phyloP scores from a whole-genome alignment of 805 yeast species.

The Hanseniaspora pseudoguilliermondii region DNA sequence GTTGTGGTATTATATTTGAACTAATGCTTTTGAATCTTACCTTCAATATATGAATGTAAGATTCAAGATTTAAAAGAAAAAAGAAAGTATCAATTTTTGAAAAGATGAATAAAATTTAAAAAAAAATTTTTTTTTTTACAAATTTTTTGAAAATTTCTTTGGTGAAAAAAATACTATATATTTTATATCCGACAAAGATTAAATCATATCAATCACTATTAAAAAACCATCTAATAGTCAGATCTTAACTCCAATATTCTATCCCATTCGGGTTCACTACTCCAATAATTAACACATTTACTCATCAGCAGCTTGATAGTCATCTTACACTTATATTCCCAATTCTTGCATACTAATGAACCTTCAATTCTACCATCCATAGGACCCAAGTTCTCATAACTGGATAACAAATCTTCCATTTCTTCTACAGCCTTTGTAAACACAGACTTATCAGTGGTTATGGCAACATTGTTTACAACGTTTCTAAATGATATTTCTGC shows the following conservation, averaged over 20 bases:
- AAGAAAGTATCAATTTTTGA: neutral
- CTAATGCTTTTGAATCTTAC: too few species aligned
- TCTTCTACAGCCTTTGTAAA: slow-evolving; percentile 76
- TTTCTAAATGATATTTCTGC: slow-evolving; percentile 81
- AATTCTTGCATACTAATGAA: slow-evolving; percentile 77
- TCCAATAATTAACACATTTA: slow-evolving; percentile 70
- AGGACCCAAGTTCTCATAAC: slow-evolving; percentile 81
- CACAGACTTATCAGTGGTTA: slow-evolving; percentile 43
- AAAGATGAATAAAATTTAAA: neutral
- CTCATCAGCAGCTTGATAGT: slow-evolving; percentile 63
- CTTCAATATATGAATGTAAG: too few species aligned
- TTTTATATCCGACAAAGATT: neutral
- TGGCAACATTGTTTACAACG: slow-evolving; percentile 47
- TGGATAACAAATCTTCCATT: slow-evolving; percentile 66
- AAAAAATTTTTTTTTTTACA: neutral
- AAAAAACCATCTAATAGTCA: slow-evolving; percentile 7
- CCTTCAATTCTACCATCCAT: slow-evolving; percentile 56
- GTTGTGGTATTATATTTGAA: too few species aligned
- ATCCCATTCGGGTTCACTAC: slow-evolving; percentile 66
- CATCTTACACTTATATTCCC: slow-evolving; percentile 74
- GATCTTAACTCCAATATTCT: slow-evolving; percentile 34
- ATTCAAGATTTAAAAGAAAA: neutral
- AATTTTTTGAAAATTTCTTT: neutral
- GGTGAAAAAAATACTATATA: neutral
- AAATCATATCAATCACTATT: neutral